A percentile compares a stretch with the other conserved stretches of the same genome.
Evolutionary conservation across 495 filamentous ascomycete species (phyloP).

Genomic region (Bacidia rubella): DNA sequence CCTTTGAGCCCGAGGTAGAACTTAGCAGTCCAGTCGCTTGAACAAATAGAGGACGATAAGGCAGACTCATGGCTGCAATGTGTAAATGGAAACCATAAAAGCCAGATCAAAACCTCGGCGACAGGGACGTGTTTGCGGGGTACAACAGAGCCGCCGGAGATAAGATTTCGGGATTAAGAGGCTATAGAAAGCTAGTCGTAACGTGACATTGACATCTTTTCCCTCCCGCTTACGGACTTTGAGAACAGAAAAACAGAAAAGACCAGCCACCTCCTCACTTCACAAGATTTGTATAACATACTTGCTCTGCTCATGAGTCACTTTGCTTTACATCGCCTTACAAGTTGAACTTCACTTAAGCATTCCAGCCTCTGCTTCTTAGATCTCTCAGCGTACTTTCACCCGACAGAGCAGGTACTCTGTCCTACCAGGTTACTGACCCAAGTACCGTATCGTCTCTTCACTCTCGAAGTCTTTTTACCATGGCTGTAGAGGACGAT

Average conservation of each 20-base stretch:
- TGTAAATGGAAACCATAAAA: too few relatives aligned
- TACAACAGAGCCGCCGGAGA: neutral
- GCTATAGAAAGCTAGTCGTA: neutral
- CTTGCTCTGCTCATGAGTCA: too few relatives aligned
- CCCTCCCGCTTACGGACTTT: neutral
- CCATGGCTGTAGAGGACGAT: slow-evolving; percentile 68
- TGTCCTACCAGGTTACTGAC: neutral
- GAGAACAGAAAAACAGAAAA: too few relatives aligned
- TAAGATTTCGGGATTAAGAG: neutral
- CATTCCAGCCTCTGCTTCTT: neutral
- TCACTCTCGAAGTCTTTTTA: neutral
- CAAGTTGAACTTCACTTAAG: too few relatives aligned
- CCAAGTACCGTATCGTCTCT: neutral
- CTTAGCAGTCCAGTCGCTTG: neutral
- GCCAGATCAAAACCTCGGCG: neutral
- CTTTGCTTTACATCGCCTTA: too few relatives aligned
- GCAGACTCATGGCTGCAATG: too few relatives aligned
- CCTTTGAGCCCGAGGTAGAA: neutral
- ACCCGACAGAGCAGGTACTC: neutral
- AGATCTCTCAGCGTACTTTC: neutral
- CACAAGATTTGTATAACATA: too few relatives aligned
- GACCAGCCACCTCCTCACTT: too few relatives aligned
- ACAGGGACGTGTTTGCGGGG: neutral
- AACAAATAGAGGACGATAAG: neutral
- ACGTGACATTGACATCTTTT: neutral